Conservation (phyloP, 1,139 yeast genomes). For the Zygosaccharomyces sapae region DNA sequence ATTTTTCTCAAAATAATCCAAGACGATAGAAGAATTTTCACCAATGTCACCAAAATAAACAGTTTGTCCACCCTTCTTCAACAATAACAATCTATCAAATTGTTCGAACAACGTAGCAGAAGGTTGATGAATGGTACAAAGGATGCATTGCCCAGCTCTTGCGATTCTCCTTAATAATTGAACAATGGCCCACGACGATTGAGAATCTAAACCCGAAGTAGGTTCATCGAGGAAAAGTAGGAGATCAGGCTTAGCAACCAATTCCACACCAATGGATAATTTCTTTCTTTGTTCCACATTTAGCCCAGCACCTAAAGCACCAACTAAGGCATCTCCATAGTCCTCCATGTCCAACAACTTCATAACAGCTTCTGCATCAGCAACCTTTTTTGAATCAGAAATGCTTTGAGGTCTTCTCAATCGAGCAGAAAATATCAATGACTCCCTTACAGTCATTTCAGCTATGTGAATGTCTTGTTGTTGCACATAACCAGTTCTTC, state of each 20-base stretch:
- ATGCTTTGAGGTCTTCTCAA: conserved; percentile 48
- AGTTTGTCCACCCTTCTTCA: conserved; percentile 52
- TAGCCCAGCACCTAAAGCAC: conserved; percentile 49
- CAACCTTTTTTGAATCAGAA: conserved; percentile 47
- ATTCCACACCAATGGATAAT: conserved; percentile 54
- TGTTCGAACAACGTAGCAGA: conserved; percentile 52
- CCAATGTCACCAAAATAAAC: conserved; percentile 62
- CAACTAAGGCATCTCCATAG: conserved; percentile 57
- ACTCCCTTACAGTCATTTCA: conserved; percentile 53
- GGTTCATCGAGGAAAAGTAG: conserved; percentile 51
- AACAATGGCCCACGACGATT: conserved; percentile 51
- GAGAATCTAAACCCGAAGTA: conserved; percentile 54
- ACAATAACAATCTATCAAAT: conserved; percentile 44
- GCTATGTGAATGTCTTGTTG: conserved; percentile 58
- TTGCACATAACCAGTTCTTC: conserved; percentile 59
- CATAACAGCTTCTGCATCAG: conserved; percentile 50
- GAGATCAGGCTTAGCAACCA: conserved; percentile 49
- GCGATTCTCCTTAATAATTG: conserved; percentile 45
- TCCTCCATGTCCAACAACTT: conserved; percentile 48
- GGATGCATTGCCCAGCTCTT: conserved; percentile 50
- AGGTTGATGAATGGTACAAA: conserved; percentile 58
- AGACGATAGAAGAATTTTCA: conserved; percentile 44
- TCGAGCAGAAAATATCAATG: conserved; percentile 52
- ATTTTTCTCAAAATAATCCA: conserved; percentile 49
- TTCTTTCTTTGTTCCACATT: conserved; percentile 62